Evolutionary conservation across 352 stramenopile genomes (phyloP), one percentile per base, ranked within the genome.

Genomic region (Phytophthora vignae): DNA sequence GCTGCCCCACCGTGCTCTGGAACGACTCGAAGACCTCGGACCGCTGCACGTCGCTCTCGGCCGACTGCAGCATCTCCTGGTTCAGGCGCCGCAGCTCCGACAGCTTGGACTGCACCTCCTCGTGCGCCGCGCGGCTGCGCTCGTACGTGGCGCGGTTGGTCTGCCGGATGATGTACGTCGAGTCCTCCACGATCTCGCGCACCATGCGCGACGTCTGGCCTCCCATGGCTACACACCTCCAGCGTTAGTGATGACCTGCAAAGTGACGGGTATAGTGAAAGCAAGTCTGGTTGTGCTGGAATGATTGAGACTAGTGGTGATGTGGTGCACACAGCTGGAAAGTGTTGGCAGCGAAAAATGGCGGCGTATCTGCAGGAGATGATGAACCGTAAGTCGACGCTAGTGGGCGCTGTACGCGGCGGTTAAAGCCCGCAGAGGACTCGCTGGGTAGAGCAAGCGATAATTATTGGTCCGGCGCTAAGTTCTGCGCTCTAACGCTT

Each of bases 301-400:
- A 71, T 44, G 36, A 44, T 44, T 44, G 12, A 11, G 14, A n/a
- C 33, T 19, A 8, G 6, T 49, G 1, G 2, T 17, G 36, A 48
- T 74, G 70, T 77, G 55, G 38, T 48, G 44, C 29, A 65, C 60
- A 73, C 64, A 36, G 40, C 19, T 11, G 12, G 22, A 14, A 46
- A 40, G 14, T 31, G 50, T 17, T 29, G 46, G 46, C 17, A 10
- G 15, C n/a, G 55, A 25, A 25, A 25, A 25, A 96, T 96, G 88
- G 87, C 88, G 68, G 78, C 88, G 76, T 94, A 94, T 84, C 75
- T 96, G 56, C 83, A 94, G 54, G 87, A 94, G 49, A 78, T 94
- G 70, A 91, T 94, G 85, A 82, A 92, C 65, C 84, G 88, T 96
- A 90, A 64, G 88, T 80, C 67, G 1, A 15, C 31, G 27, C 36